Conservation (phyloP, 768 basidiomycete species). For the Naganishia friedmannii region DNA sequence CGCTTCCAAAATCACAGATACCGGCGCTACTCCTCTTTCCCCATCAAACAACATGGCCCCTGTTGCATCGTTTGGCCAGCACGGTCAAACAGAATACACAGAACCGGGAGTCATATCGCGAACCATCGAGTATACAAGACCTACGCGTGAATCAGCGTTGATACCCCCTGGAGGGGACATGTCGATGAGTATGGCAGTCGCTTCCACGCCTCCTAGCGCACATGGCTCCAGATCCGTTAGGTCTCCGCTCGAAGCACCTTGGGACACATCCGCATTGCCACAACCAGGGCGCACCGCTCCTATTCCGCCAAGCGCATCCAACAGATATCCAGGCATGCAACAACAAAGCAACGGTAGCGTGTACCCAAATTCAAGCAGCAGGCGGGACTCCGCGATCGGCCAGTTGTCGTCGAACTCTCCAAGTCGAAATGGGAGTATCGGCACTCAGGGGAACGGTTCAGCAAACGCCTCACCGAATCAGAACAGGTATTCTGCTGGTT, state of each 20-base stretch:
- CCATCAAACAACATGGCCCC: slow-evolving; percentile 13
- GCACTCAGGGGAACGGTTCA: slow-evolving; percentile 34
- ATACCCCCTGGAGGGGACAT: slow-evolving; percentile 50
- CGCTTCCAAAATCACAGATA: slow-evolving; percentile 36
- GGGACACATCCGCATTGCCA: slow-evolving; percentile 16
- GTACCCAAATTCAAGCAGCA: neutral
- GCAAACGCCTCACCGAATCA: slow-evolving; percentile 47
- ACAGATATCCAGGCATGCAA: neutral
- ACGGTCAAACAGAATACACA: neutral
- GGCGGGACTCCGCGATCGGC: neutral
- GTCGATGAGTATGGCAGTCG: slow-evolving; percentile 46
- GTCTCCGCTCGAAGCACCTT: slow-evolving; percentile 41
- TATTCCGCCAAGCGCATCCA: slow-evolving; percentile 8
- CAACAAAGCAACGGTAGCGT: slow-evolving; percentile 15
- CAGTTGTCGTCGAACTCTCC: slow-evolving; percentile 12
- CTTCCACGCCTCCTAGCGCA: slow-evolving; percentile 15
- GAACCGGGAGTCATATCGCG: slow-evolving; percentile 37
- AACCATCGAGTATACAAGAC: slow-evolving; percentile 51
- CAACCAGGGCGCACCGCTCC: slow-evolving; percentile 41
- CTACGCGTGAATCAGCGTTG: slow-evolving; percentile 47
- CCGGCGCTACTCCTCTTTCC: slow-evolving; percentile 46
- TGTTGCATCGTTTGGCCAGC: neutral
- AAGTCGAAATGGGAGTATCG: slow-evolving; percentile 10
- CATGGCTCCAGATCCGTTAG: neutral
- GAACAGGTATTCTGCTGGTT: slow-evolving; percentile 47